Base-by-base conservation (phyloP, 768 basidiomycete genomes). In the Termitomyces sp. region DNA sequence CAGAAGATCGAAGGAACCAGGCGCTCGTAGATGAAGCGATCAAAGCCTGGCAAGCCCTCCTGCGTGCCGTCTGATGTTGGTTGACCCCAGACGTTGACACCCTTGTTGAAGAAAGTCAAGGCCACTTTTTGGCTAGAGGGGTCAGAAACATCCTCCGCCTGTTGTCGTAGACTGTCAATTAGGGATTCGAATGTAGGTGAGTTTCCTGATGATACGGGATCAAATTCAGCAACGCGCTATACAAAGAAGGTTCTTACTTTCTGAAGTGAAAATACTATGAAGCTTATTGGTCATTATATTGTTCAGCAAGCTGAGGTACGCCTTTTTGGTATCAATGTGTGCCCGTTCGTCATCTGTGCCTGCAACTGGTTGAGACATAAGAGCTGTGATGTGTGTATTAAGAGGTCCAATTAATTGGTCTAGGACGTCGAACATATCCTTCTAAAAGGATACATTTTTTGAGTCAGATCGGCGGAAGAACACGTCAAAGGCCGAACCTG, bases 381-480 rank as follows among this genome's bases (percentile, higher is more conserved):
- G 76, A 40, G 83, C 78, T 48, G 86, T 86, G 61, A 98, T 91
- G 68, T 97, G 93, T 15, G 86, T 75, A 65, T 88, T 90, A 68
- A 99, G 80, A 7, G 96, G 95, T 2, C 89, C 86, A 57, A 98
- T 84, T 39, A 98, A 84, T 69, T 96, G 87, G 70, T 98, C 94
- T 62, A 98, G 76, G 32, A 98, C 94, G 62, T 86, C 83, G 67
- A 91, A 90, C 75, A 98, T 85, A 68, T 94, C 90, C 65, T 83
- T 84, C 94, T 96, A 69, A 24, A 61, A 36, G n/a, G 12, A 6
- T 22, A 24, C 28, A 46, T 13, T 12, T 64, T 24, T 22, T 36
- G 33, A 15, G 57, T 57, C 35, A 55, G 35, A 16, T 62, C 56
- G 44, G 50, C 52, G 24, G 20, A 58, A 18, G 28, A 18, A 5